These are phyloP conservation scores for Pholiota conissans DNA, from an alignment of 768 basidiomycete species.

Conservation along the genomic window DNA sequence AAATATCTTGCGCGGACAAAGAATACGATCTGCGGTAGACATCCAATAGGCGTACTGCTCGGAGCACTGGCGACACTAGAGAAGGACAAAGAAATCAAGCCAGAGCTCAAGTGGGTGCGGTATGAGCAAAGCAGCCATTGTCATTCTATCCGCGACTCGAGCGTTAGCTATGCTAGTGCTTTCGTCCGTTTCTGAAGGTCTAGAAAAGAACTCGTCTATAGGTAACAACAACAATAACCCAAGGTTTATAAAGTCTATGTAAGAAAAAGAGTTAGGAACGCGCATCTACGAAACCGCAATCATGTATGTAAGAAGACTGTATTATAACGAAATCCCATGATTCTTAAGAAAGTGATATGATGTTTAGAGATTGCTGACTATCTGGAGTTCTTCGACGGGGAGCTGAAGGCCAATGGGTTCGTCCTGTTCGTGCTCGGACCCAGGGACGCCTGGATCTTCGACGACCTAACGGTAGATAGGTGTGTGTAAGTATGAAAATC, in stretches of 20 bases:
- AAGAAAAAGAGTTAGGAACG: neutral
- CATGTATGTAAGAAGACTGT: slow-evolving; percentile 1
- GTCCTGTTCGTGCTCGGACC: slow-evolving; percentile 59
- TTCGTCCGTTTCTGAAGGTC: slow-evolving; percentile 62
- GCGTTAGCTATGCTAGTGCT: slow-evolving; percentile 96
- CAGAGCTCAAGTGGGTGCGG: slow-evolving; percentile 75
- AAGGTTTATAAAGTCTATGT: slow-evolving; percentile 9
- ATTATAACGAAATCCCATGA: neutral
- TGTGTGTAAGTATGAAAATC: neutral
- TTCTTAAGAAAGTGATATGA: neutral
- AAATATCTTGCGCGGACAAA: slow-evolving; percentile 70
- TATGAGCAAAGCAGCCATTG: slow-evolving; percentile 94
- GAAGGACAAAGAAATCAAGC: slow-evolving; percentile 30
- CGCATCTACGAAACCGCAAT: neutral
- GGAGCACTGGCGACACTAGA: slow-evolving; percentile 69
- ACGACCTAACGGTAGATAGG: slow-evolving; percentile 49
- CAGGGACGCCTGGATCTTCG: slow-evolving; percentile 69
- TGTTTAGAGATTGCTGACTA: slow-evolving; percentile 36
- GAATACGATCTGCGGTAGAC: slow-evolving; percentile 97
- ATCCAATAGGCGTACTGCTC: slow-evolving; percentile 91
- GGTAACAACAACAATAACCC: neutral
- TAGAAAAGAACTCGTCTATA: slow-evolving; percentile 9
- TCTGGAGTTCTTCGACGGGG: slow-evolving; percentile 7
- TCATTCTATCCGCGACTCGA: slow-evolving; percentile 67
- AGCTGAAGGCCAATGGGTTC: slow-evolving; percentile 32